Conservation (phyloP, 441 rosid genomes). For the Populus hybrid region DNA sequence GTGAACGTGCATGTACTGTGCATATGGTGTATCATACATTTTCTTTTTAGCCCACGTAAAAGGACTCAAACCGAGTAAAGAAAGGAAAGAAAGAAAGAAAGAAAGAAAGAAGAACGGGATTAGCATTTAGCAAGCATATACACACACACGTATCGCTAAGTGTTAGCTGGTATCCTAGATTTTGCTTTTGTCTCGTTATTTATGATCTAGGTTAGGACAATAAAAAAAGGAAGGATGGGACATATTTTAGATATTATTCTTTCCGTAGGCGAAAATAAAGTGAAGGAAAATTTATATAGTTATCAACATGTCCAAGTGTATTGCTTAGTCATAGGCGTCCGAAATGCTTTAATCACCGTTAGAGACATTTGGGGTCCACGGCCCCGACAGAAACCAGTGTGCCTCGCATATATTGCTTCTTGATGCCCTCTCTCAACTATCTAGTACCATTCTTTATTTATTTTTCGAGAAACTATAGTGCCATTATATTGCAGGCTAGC, state of each 20-base stretch:
- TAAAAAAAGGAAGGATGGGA: conserved; percentile 1
- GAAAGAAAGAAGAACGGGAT: neutral
- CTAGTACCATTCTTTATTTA: too few relatives aligned
- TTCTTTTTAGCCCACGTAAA: too few relatives aligned
- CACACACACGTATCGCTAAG: neutral
- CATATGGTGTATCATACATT: neutral
- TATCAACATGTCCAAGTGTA: neutral
- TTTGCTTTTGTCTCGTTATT: neutral
- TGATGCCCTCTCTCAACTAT: too few relatives aligned
- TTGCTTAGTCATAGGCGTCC: neutral
- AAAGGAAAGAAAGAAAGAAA: too few relatives aligned
- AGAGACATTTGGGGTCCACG: neutral
- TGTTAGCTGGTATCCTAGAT: neutral
- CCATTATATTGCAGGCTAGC: too few relatives aligned
- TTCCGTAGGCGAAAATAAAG: neutral
- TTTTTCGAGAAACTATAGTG: too few relatives aligned
- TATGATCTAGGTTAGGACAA: neutral
- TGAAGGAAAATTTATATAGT: neutral
- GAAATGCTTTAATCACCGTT: neutral
- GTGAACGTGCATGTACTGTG: too few relatives aligned
- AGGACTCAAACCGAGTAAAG: too few relatives aligned
- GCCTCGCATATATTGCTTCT: neutral
- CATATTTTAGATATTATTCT: conserved; percentile 8
- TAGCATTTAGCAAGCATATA: neutral
- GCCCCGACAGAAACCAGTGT: neutral